These are phyloP conservation scores for Stachybotrys elegans DNA, from an alignment of 2,329 filamentous ascomycete species.

Conservation along the genomic window DNA sequence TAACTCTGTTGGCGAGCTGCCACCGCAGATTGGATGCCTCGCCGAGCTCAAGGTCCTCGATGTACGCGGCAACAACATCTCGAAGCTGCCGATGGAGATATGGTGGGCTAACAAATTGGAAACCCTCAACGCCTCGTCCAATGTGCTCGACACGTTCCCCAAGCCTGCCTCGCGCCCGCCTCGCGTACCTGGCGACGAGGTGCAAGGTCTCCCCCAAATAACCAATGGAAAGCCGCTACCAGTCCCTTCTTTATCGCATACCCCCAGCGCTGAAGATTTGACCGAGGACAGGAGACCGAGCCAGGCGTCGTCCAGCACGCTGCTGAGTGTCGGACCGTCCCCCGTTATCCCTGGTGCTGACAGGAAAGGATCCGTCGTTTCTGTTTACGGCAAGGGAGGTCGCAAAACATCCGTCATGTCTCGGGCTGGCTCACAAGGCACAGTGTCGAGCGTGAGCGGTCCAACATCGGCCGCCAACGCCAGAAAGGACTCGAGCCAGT, in stretches of 20 bases:
- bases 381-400: constrained; percentile 71
- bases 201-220: constrained; percentile 25
- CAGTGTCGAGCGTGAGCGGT: constrained; percentile 41
- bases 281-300: constrained; percentile 70
- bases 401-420: constrained; percentile 82
- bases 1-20: constrained; percentile 80
- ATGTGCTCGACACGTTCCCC: constrained; percentile 84
- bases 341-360: constrained; percentile 55
- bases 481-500: constrained; percentile 89
- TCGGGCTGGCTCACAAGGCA: constrained; percentile 45
- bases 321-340: constrained; percentile 71
- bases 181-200: constrained; percentile 51
- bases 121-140: constrained; percentile 91
- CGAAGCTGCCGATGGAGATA: constrained; percentile 82
- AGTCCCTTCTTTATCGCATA: constrained; percentile 44
- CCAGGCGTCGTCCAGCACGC: constrained; percentile 66
- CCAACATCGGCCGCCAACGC: constrained; percentile 40
- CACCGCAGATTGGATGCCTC: constrained; percentile 82
- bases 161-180: constrained; percentile 72
- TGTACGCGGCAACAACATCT: constrained; percentile 88
- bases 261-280: constrained; percentile 75
- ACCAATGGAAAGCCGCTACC: constrained; percentile 35
- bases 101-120: constrained; percentile 92
- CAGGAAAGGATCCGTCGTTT: constrained; percentile 81
- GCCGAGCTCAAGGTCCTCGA: constrained; percentile 81